Evolutionary conservation across 2,329 filamentous ascomycete genomes (phyloP).

Genomic region (Cryphonectria japonica): DNA sequence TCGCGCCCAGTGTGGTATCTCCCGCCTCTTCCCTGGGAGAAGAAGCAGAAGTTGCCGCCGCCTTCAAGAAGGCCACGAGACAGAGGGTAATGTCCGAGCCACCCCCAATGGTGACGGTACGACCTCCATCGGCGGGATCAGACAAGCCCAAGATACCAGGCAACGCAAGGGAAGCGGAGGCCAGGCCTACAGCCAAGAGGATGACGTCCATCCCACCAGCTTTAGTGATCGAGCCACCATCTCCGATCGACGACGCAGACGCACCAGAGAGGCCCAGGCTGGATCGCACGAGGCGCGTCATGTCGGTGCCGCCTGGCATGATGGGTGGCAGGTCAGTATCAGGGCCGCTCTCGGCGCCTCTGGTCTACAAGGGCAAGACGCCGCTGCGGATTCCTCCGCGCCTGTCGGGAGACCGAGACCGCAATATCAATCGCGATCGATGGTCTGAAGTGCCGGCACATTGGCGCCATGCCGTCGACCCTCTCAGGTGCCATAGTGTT

Average conservation of each 20-base stretch:
- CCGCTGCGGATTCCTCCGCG: slow-evolving; percentile 7
- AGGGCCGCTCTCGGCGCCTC: not conserved
- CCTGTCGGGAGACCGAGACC: slow-evolving; percentile 1
- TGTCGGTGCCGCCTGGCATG: slow-evolving; percentile 9
- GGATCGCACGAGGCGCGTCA: not conserved
- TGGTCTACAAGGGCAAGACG: not conserved
- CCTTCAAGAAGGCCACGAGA: slow-evolving; percentile 2
- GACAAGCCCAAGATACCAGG: not conserved
- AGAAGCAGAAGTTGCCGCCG: slow-evolving; percentile 3
- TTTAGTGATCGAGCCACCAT: slow-evolving; percentile 3
- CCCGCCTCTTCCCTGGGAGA: slow-evolving; percentile 12
- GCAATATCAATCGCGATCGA: not conserved
- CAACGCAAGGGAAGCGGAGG: not conserved
- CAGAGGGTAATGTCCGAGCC: slow-evolving; percentile 5
- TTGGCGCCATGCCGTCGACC: slow-evolving; percentile 18
- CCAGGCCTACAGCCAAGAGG: not conserved
- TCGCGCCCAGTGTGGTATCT: slow-evolving; percentile 4
- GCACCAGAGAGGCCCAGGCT: not conserved
- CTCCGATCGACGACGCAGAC: slow-evolving; percentile 4
- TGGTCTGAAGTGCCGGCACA: slow-evolving; percentile 16
- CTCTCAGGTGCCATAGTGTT: slow-evolving; percentile 15
- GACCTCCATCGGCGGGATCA: slow-evolving; percentile 3
- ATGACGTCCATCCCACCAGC: slow-evolving; percentile 7
- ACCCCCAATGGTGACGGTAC: slow-evolving; percentile 8
- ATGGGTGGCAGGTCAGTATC: not conserved